Evolutionary conservation across 140 eudicot genomes (phyloP), one percentile per base, ranked within the genome.

Genomic region (Bidens hawaiensis): DNA sequence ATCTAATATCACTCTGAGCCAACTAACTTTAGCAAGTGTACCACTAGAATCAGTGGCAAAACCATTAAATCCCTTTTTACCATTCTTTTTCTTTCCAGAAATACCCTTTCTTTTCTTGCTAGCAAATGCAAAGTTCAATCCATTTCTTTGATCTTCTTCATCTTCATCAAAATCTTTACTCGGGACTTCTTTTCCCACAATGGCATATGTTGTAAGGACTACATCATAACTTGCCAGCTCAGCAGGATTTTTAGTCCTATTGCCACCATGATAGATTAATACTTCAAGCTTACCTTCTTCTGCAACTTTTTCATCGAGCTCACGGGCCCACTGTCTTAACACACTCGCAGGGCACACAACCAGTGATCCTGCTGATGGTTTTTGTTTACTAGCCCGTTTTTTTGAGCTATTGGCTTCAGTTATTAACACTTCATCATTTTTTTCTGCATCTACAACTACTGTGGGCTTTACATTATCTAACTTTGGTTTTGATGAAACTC

Each of bases 301-400:
- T 11, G 85, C 23, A 41, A 86, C 97, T 79, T 90, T 90, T 17
- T 90, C 97, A 46, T 86, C 83, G 58, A 90, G 69, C 75, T 90
- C 97, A 50, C 83, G 65, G 52, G 85, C 94, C 97, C 97, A 90
- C 57, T 90, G 97, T 68, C 95, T 72, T 64, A 90, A 79, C 34
- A 90, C 89, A 79, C 94, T 90, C 24, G 97, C 97, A 6, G 97
- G 97, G 62, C 97, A 90, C 46, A 90, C 94, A 43, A 90, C 85
- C 67, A 90, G 64, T 47, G 97, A 83, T 21, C 97, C 97, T 10
- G 94, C 97, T 33, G 76, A 54, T 0, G 95, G 94, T 77, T 87
- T 83, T 69, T 71, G 64, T 45, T 79, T 55, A 22, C 70, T 77
- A 26, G 73, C 60, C 22, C 65, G 67, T 41, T 28, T 64, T 15